These are phyloP conservation scores for Penicillium flavigenum DNA, from an alignment of 495 filamentous ascomycete species.

Conservation along the genomic window DNA sequence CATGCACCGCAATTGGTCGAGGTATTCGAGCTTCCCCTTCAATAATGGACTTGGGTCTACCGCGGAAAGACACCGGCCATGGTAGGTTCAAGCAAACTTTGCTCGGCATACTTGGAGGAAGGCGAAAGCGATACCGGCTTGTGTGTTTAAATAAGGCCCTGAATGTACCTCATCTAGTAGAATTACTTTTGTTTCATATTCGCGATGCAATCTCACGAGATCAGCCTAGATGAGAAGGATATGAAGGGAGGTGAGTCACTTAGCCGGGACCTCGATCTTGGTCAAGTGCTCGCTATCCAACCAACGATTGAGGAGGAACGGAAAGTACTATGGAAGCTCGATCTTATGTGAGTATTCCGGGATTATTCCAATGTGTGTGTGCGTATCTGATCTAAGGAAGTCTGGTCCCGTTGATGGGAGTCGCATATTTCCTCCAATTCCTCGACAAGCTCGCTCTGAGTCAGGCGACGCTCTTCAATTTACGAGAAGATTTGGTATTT, in stretches of 20 bases:
- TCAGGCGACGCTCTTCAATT: conserved; percentile 51
- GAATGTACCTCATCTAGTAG: neutral
- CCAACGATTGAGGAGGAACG: conserved; percentile 30
- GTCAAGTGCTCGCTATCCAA: conserved; percentile 29
- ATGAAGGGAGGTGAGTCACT: conserved; percentile 10
- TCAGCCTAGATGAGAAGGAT: conserved; percentile 11
- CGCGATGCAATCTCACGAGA: neutral
- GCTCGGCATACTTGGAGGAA: neutral
- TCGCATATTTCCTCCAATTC: conserved; percentile 46
- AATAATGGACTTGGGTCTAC: conserved; percentile 9
- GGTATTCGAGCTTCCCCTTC: neutral
- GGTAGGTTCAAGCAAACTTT: conserved; percentile 19
- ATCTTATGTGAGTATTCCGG: conserved; percentile 27
- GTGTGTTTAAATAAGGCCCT: neutral
- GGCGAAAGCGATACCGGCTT: neutral
- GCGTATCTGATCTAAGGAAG: conserved; percentile 12
- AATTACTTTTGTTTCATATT: neutral
- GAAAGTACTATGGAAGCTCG: conserved; percentile 32
- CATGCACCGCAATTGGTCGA: neutral
- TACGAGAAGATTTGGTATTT: conserved; percentile 38
- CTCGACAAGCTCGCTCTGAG: conserved; percentile 57
- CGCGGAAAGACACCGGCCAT: conserved; percentile 15
- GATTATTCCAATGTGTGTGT: neutral
- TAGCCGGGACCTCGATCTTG: conserved; percentile 30
- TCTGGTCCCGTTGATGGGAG: conserved; percentile 46